Percentiles rank a stretch among this genome's conserved stretches.
phyloP scores from a whole-genome alignment of 2,329 filamentous ascomycete genomes.

The Fusarium equiseti region DNA sequence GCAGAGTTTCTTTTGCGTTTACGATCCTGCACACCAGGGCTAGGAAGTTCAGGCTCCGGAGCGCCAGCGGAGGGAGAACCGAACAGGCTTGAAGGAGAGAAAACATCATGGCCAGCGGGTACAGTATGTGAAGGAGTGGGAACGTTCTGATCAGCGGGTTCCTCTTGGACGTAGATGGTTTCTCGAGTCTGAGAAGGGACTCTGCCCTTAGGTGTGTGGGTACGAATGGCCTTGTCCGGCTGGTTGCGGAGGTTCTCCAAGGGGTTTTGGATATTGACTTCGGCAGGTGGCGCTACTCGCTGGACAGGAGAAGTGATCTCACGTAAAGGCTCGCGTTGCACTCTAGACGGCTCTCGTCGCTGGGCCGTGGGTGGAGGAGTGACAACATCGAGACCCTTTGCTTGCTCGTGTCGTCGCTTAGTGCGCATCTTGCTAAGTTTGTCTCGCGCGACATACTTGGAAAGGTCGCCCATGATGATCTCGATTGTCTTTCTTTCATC shows the following conservation, averaged over 20 bases:
- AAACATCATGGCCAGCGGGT: neutral
- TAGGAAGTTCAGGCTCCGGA: too few species aligned
- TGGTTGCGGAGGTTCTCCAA: neutral
- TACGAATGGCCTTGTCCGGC: neutral
- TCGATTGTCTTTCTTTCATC: constrained; percentile 45
- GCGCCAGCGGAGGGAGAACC: neutral
- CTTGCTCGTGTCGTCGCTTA: neutral
- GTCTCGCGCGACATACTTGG: neutral
- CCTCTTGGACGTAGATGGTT: neutral
- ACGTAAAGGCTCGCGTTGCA: neutral
- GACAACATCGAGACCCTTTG: neutral
- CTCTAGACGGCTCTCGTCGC: neutral
- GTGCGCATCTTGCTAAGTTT: neutral
- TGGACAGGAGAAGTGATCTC: neutral
- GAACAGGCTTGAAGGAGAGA: neutral
- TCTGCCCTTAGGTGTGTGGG: neutral
- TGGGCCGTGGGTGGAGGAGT: too few species aligned
- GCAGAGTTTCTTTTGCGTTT: neutral
- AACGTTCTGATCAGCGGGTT: neutral
- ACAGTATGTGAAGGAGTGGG: too few species aligned
- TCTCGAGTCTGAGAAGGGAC: neutral
- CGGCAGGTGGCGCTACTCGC: neutral
- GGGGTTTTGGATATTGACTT: neutral
- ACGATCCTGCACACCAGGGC: too few species aligned
- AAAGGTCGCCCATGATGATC: constrained; percentile 46